phyloP scores from a whole-genome alignment of 495 filamentous ascomycete genomes.

The Tuber magnatum region DNA sequence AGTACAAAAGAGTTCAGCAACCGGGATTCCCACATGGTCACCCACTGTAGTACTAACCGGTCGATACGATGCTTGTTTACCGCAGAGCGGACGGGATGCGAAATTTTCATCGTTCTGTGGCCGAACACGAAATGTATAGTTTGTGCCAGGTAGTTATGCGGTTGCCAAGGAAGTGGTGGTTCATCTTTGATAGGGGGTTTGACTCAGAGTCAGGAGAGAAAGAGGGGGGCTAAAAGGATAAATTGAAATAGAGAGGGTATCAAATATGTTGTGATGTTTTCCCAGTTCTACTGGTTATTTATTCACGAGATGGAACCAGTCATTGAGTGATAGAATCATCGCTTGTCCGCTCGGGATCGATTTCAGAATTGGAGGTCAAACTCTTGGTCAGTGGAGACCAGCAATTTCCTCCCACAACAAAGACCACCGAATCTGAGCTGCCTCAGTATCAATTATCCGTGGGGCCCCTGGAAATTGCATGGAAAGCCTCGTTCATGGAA shows the following conservation, averaged over 20 bases:
- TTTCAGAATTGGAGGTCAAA: too few species aligned
- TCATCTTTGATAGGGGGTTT: background rate
- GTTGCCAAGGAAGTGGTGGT: background rate
- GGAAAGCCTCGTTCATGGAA: too few species aligned
- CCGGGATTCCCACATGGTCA: conserved; percentile 3
- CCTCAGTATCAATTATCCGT: too few species aligned
- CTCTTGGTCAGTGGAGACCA: too few species aligned
- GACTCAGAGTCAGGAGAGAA: too few species aligned
- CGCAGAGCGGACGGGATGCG: conserved; percentile 4
- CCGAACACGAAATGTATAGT: background rate
- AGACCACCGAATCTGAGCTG: too few species aligned
- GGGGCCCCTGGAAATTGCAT: too few species aligned
- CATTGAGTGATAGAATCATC: background rate
- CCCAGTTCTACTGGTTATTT: background rate
- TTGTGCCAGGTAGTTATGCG: background rate
- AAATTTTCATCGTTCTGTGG: conserved; percentile 4
- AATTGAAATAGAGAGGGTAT: too few species aligned
- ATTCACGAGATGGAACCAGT: background rate
- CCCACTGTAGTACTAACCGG: conserved; percentile 4
- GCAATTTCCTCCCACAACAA: too few species aligned
- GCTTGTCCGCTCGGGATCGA: too few species aligned
- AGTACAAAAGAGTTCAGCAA: background rate
- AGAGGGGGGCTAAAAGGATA: too few species aligned
- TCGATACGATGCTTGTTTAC: conserved; percentile 5
- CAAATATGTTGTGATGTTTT: too few species aligned